Conservation (phyloP, 306 rosid genomes). For the Castanea crenata region DNA sequence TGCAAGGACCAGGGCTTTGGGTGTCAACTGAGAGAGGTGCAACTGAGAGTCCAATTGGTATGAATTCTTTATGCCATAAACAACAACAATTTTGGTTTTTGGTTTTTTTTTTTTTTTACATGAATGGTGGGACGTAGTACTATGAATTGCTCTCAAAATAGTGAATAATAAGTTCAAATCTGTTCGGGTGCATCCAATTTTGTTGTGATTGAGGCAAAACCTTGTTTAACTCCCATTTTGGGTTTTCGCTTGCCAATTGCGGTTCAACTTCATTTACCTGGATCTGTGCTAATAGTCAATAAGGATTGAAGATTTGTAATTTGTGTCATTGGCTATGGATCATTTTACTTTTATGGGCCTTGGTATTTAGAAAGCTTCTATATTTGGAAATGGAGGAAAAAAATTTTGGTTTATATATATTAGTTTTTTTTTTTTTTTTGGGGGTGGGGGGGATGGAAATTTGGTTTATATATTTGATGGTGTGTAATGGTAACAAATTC, state of each 20-base stretch:
- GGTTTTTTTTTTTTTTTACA: no score
- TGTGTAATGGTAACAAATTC: neutral
- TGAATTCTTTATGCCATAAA: neutral
- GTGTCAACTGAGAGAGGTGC: constrained; percentile 82
- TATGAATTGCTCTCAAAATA: no score
- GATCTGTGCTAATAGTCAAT: neutral
- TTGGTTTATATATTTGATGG: neutral
- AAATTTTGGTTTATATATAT: no score
- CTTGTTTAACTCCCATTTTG: neutral
- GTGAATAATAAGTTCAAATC: neutral
- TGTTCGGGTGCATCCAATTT: neutral
- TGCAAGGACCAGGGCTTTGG: constrained; percentile 95
- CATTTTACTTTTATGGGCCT: neutral
- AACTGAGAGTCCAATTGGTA: constrained; percentile 89
- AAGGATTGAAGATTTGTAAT: neutral
- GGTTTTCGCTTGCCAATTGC: neutral
- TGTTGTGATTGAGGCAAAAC: neutral
- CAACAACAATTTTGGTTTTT: neutral
- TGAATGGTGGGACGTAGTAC: no score
- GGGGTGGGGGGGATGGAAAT: no score
- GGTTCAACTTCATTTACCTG: neutral
- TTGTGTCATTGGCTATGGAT: neutral
- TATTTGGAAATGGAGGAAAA: neutral
- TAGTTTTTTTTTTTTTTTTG: no score
- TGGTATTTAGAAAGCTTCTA: neutral